A percentile compares a stretch with the other conserved stretches of the same genome.
phyloP scores from a whole-genome alignment of 441 rosid genomes.

The Adansonia grandidieri region DNA sequence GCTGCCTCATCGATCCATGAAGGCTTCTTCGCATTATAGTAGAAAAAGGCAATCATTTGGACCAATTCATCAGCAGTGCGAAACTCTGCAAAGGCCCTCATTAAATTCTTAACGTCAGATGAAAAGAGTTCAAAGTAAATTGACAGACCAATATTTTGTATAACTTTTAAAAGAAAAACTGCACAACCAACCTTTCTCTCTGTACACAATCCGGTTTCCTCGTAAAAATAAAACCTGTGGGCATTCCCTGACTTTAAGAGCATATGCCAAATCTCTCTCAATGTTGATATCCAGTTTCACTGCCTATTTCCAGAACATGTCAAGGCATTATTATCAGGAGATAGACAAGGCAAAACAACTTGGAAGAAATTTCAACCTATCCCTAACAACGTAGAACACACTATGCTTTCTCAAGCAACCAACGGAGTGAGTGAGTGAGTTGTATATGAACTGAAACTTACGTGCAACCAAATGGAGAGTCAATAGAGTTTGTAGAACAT shows the following conservation, averaged over 20 bases:
- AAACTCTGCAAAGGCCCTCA: constrained; percentile 52
- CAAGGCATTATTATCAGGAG: constrained; percentile 24
- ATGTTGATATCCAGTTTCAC: constrained; percentile 83
- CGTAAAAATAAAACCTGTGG: constrained; percentile 82
- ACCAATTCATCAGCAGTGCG: constrained; percentile 79
- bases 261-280: constrained; percentile 87
- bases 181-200: constrained; percentile 67
- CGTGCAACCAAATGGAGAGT: neutral
- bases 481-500: neutral
- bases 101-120: constrained; percentile 4
- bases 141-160: constrained; percentile 6
- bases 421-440: neutral
- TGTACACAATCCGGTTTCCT: constrained; percentile 67
- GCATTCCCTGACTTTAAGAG: constrained; percentile 80
- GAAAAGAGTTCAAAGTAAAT: constrained; percentile 14
- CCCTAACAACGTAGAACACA: neutral
- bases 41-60: constrained; percentile 87
- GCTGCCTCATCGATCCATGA: constrained; percentile 59
- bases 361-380: constrained; percentile 21
- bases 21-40: constrained; percentile 87
- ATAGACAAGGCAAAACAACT: constrained; percentile 10
- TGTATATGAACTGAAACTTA: neutral
- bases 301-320: constrained; percentile 53
- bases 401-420: neutral
- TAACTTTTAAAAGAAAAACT: neutral